Base-by-base conservation (phyloP, 352 stramenopile genomes). In the Phytopythium mirpurense region DNA sequence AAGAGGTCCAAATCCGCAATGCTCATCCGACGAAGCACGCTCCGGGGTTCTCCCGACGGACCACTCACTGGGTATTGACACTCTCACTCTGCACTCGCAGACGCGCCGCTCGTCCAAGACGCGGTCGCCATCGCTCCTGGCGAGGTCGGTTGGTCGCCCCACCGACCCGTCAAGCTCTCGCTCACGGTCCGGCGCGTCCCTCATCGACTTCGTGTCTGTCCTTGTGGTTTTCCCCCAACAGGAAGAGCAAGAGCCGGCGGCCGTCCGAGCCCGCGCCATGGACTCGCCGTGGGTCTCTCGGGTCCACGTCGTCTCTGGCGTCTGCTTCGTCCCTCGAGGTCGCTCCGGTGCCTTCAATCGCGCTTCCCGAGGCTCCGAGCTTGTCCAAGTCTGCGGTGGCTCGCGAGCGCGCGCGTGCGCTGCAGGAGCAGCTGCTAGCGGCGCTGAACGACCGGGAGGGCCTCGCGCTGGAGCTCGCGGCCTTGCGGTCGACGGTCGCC, bases 221-320 rank as follows among this genome's bases (percentile, higher is more conserved):
- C n/a, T n/a, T n/a, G n/a, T n/a, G n/a, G n/a, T n/a, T n/a, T n/a
- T n/a, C n/a, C n/a, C n/a, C n/a, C 2, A 37, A 1, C 45, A 67
- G 68, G 38, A 72, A 70, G 41, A 56, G 49, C 24, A 23, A 63
- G 31, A 49, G 55, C 7, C 63, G 66, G 35, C 57, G 61, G 16
- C 60, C 45, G 19, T 65, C 68, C 6, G 69, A 54, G 36, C 59
- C 66, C 14, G 44, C 37, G 14, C 43, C 44, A 10, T 15, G 60
- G 12, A 62, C 43, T 31, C 56, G 54, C 32, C 54, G 51, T 10
- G 18, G 24, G 40, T 59, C 65, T 11, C 21, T 52, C 19, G 3
- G 19, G 11, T 10, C 12, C 31, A 42, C 46, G 21, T 23, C 12
- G 12, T 31, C 46, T 32, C 5, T 9, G 57, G 56, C 24, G 10